phyloP scores from a whole-genome alignment of 306 rosid genomes.

The Castanospermum australe region DNA sequence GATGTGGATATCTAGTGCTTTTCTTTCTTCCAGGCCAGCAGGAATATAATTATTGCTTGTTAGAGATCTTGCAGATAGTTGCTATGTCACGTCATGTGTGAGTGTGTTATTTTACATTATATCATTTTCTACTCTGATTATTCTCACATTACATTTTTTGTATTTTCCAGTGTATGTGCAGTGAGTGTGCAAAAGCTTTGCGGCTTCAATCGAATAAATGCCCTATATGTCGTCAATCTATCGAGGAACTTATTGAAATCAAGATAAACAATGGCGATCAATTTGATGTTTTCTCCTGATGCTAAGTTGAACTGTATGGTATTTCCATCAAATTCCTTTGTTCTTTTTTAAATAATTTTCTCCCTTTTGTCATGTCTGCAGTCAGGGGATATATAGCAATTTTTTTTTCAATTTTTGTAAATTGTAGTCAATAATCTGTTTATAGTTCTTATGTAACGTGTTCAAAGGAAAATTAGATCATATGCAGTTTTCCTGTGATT shows the following conservation, averaged over 20 bases:
- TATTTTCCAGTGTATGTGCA: conserved; percentile 81
- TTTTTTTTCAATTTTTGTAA: conserved; percentile 31
- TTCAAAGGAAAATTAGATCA: conserved; percentile 16
- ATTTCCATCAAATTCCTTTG: conserved; percentile 33
- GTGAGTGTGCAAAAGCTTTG: conserved; percentile 82
- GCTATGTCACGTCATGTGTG: neutral
- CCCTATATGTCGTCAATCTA: conserved; percentile 91
- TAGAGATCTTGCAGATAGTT: conserved; percentile 14
- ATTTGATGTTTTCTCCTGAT: conserved; percentile 36
- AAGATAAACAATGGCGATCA: conserved; percentile 51
- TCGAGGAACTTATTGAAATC: conserved; percentile 79
- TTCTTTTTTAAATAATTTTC: neutral
- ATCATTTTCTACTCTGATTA: conserved; percentile 2
- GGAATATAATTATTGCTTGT: neutral
- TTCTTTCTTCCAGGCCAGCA: neutral
- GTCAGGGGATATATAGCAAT: conserved; percentile 21
- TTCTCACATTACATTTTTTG: conserved; percentile 24
- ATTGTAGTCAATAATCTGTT: conserved; percentile 30
- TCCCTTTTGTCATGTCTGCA: conserved; percentile 17
- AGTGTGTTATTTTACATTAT: neutral
- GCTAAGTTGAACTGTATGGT: conserved; percentile 39
- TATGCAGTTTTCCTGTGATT: neutral
- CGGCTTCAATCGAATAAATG: conserved; percentile 76
- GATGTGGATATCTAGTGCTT: neutral
- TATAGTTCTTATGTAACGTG: conserved; percentile 28